Base-by-base conservation (phyloP, 2,329 filamentous ascomycete genomes). In the Ceratocystis papillata region DNA sequence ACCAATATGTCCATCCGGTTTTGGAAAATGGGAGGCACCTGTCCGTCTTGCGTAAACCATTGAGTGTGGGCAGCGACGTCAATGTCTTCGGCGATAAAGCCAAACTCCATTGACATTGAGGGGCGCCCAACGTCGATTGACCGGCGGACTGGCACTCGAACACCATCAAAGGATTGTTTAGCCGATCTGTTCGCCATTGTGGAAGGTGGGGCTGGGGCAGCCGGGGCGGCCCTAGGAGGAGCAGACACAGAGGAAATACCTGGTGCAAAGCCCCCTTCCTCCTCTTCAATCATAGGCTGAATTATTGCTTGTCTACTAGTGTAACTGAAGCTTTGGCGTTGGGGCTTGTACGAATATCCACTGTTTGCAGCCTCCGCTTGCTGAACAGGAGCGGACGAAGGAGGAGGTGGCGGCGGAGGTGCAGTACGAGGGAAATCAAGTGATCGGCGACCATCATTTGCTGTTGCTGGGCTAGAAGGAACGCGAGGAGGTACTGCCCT, bases 1-100 rank as follows among this genome's bases (percentile, higher is more conserved):
- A 85, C 88, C 64, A 90, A 83, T 17, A 97, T 81, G 73, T 99
- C 94, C 71, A 85, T 88, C 63, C 93, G 87, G 61, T 85, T 86
- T 73, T 96, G 89, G 68, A 97, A 83, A 1, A 84, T 83, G 0
- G 93, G 91, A 2, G 94, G 94, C 1, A 92, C 82, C 46, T 84
- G 84, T 69, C 89, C 89, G 10, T 87, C 80, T 72, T 92, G 86
- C 46, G 87, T 84, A 92, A 93, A 99, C 94, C 94, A 99, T 63
- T 87, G 83, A 20, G 85, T 88, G 62, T 82, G 81, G 57, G 83
- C 79, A 12, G 84, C 86, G 46, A 97, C 79, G 72, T 97, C 92
- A 66, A 97, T 77, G 68, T 97, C 92, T 66, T 86, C 87, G 50
- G 94, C 94, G 69, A 97, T 93, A 72, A 86, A 95, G 1, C 90